phyloP scores from a whole-genome alignment of 345 rosid genomes.

The Firmiana major region DNA sequence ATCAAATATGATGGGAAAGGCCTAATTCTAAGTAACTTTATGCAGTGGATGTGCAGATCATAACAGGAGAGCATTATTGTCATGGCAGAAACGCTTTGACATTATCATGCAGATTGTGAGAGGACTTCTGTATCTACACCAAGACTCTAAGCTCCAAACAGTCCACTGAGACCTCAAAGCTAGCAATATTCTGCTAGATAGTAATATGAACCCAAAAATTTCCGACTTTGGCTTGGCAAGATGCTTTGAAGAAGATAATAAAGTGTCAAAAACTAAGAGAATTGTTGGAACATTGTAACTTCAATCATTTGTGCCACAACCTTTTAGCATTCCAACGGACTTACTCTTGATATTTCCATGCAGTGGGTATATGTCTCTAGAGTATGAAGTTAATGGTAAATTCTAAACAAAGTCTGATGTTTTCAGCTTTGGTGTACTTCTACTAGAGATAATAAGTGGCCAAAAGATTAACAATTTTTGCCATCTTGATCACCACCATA shows the following conservation, averaged over 20 bases:
- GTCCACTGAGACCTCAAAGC: background rate
- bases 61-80: background rate
- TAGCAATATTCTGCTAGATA: background rate
- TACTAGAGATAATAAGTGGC: background rate
- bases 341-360: background rate
- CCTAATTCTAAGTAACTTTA: background rate
- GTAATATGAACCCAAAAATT: background rate
- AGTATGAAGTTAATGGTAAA: background rate
- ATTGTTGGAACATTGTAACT: background rate
- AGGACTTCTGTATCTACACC: background rate
- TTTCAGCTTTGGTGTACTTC: background rate
- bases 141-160: constrained; percentile 1
- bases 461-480: background rate
- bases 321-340: background rate
- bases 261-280: background rate
- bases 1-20: background rate
- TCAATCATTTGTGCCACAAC: background rate
- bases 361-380: background rate
- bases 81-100: background rate
- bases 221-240: background rate
- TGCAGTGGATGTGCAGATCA: background rate
- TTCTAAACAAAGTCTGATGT: background rate
- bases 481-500: background rate
- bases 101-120: background rate
- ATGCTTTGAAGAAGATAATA: background rate